These are phyloP conservation scores for Chlorella sp. DNA, from an alignment of 139 green algal species.

Conservation along the genomic window DNA sequence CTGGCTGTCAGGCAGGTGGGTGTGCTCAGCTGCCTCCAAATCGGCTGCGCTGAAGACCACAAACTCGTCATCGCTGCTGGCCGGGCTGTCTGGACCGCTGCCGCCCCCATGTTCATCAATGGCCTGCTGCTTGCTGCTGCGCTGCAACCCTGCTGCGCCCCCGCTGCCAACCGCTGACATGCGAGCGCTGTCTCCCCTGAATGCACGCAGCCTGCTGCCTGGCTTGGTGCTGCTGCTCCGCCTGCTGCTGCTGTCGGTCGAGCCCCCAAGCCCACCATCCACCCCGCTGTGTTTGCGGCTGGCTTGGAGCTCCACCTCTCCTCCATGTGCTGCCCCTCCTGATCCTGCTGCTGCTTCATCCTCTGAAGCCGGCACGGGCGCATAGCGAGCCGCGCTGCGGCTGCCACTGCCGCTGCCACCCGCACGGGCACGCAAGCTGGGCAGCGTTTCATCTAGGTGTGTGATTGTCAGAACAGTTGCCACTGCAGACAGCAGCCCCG, in stretches of 20 bases:
- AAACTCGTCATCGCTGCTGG: not conserved
- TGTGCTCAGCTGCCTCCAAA: not conserved
- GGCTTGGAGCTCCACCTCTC: too few relatives aligned
- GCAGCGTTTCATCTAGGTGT: slow-evolving; percentile 72
- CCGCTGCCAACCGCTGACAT: too few relatives aligned
- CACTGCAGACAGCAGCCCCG: slow-evolving; percentile 30
- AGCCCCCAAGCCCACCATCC: too few relatives aligned
- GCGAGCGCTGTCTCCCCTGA: slow-evolving; percentile 4
- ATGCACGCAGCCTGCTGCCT: not conserved
- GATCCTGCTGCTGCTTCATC: not conserved
- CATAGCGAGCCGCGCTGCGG: not conserved
- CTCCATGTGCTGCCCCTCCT: not conserved
- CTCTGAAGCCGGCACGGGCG: not conserved
- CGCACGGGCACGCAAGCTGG: not conserved
- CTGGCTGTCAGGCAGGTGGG: not conserved
- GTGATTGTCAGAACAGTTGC: slow-evolving; percentile 48
- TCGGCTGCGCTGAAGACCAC: not conserved
- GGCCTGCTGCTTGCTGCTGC: not conserved
- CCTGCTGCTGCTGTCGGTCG: too few relatives aligned
- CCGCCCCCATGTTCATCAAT: not conserved
- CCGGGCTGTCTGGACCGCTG: not conserved
- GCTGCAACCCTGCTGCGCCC: not conserved
- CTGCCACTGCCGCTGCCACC: not conserved
- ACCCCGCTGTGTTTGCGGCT: too few relatives aligned
- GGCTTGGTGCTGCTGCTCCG: not conserved